Evolutionary conservation across 2,329 filamentous ascomycete genomes (phyloP), one percentile per base, ranked within the genome.

Genomic region (Neopestalotiopsis rosae): DNA sequence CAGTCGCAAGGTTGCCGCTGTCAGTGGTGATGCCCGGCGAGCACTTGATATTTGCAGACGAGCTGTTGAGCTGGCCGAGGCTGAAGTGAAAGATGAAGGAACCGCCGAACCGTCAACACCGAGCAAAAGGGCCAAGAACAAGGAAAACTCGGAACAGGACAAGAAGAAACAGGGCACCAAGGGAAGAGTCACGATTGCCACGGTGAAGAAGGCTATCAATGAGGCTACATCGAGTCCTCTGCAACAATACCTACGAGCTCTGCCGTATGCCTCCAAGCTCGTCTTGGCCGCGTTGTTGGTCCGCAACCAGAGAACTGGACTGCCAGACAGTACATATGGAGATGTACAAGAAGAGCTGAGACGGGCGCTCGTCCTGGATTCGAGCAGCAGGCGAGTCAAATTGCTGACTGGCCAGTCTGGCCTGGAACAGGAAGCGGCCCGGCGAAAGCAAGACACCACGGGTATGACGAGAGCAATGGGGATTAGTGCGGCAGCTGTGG

Each of bases 31-130:
- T 76, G 96, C 96, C 20, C 88, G 96, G 68, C 90, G 96, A 72
- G 96, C 95, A 1, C 86, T 99, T 24, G 96, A 99, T 76, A 98
- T 99, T 69, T 99, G 97, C 79, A 90, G 96, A 38, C 90, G 96
- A 72, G 96, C 96, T 1, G 96, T 99, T 14, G 96, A 99, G 81
- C 90, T 99, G 32, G 96, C 95, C 38, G 96, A 99, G 80, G 87
- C 92, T 64, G 92, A 95, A 67, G 76, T 76, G 58, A 82, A 81
- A 67, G 74, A 81, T 20, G 74, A 71, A 7, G 80, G 80, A 70
- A 79, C 74, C 69, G 81, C 49, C 69, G 81, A 87, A 77, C 79
- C 88, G 17, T 79, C 82, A 69, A 93, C 91, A 3, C 91, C 91
- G 7, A 92, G 88, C 81, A 92, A 90, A 70, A 82, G 76, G 28